These are phyloP conservation scores for Naematelia aurantialba DNA, from an alignment of 768 basidiomycete genomes.

Conservation along the genomic window DNA sequence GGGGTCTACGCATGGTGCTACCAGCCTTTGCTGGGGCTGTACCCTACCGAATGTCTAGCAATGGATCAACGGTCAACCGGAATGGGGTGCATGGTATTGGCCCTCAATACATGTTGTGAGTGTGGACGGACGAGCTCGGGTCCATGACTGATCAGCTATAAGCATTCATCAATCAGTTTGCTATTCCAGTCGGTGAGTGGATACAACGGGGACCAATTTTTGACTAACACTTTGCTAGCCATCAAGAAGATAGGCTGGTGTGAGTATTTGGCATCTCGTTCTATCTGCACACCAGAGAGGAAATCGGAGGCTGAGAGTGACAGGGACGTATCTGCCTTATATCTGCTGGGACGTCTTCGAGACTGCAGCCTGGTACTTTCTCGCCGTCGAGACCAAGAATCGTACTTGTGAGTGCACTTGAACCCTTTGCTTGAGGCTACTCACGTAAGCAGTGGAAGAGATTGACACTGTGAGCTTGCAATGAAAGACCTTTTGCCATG, in stretches of 20 bases:
- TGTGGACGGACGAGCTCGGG: neutral
- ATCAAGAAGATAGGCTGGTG: slow-evolving; percentile 23
- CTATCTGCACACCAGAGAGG: neutral
- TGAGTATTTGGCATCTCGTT: neutral
- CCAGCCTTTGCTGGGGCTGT: slow-evolving; percentile 23
- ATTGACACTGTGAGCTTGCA: slow-evolving; percentile 21
- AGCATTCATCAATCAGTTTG: slow-evolving; percentile 23
- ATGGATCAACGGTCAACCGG: slow-evolving; percentile 34
- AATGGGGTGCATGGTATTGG: slow-evolving; percentile 27
- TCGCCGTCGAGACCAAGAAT: slow-evolving; percentile 49
- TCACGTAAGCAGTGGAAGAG: slow-evolving; percentile 24
- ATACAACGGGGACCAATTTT: neutral
- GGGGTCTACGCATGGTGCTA: slow-evolving; percentile 27
- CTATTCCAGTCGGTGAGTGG: slow-evolving; percentile 17
- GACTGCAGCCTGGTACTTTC: slow-evolving; percentile 43
- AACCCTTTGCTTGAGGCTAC: neutral
- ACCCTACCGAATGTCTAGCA: slow-evolving; percentile 28
- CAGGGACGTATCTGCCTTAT: slow-evolving; percentile 34
- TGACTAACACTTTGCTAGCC: neutral
- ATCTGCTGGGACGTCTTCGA: slow-evolving; percentile 44
- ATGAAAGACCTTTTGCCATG: neutral
- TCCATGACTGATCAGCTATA: slow-evolving; percentile 1
- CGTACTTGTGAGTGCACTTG: slow-evolving; percentile 48
- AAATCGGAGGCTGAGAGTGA: neutral
- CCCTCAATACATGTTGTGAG: slow-evolving; percentile 24